Evolutionary conservation across 1,284 basidiomycete species (phyloP).

Genomic region (Malassezia equina): DNA sequence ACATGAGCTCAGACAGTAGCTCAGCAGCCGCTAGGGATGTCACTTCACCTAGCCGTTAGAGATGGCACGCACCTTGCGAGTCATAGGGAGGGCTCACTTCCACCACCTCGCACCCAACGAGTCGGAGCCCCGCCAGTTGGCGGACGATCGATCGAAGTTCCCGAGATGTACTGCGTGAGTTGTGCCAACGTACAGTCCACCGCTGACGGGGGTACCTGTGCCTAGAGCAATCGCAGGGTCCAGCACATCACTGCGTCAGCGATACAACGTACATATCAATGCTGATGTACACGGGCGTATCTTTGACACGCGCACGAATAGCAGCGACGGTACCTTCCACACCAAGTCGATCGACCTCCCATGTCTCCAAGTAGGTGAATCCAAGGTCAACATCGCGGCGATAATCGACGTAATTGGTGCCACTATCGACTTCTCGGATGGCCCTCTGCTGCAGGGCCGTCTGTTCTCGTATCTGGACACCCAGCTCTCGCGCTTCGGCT

Average conservation of each 20-base stretch:
- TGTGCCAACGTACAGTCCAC: conserved; percentile 17
- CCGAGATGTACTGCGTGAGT: conserved; percentile 16
- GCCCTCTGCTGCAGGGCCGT: conserved; percentile 81
- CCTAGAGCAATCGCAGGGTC: conserved; percentile 31
- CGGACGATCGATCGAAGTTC: conserved; percentile 28
- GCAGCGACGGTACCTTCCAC: conserved; percentile 20
- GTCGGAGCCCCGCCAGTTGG: conserved; percentile 26
- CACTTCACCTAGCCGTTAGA: conserved; percentile 18
- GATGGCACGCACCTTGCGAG: conserved; percentile 5
- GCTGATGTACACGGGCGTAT: conserved; percentile 30
- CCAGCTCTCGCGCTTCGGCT: conserved; percentile 56
- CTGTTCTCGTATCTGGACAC: conserved; percentile 70
- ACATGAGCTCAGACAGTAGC: conserved; percentile 30
- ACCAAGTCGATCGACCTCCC: conserved; percentile 31
- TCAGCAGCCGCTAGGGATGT: conserved; percentile 32
- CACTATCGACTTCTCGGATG: conserved; percentile 67
- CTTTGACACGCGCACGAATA: conserved; percentile 22
- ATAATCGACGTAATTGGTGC: conserved; percentile 24
- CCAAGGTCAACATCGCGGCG: conserved; percentile 22
- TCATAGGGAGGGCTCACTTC: conserved; percentile 33
- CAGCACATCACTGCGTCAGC: conserved; percentile 22
- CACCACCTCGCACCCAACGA: conserved; percentile 35
- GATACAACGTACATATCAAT: conserved; percentile 21
- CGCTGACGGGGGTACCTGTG: conserved; percentile 30
- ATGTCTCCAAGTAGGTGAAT: conserved; percentile 30